Conservation (phyloP, 2,329 filamentous ascomycete species). For the Penicillium paneum region DNA sequence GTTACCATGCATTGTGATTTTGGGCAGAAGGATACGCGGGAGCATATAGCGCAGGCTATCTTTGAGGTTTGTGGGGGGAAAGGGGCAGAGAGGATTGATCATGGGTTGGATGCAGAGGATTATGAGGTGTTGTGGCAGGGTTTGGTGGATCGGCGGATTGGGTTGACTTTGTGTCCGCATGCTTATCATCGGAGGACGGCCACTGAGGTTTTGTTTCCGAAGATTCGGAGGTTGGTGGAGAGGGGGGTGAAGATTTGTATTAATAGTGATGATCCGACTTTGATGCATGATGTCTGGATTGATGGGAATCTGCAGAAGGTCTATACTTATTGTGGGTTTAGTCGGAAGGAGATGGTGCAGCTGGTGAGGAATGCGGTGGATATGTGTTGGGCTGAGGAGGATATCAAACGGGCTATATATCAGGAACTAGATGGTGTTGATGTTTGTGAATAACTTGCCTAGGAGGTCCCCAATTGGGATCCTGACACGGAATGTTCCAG, state of each 20-base stretch:
- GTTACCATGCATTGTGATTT: constrained; percentile 53
- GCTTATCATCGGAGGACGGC: constrained; percentile 42
- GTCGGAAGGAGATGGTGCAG: constrained; percentile 43
- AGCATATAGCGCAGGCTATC: constrained; percentile 42
- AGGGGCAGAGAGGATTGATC: constrained; percentile 41
- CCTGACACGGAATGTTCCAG: too few species aligned
- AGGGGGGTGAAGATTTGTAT: constrained; percentile 48
- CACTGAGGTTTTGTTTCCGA: constrained; percentile 44
- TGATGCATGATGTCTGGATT: constrained; percentile 52
- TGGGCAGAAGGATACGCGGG: constrained; percentile 48
- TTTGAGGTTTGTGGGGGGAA: constrained; percentile 31
- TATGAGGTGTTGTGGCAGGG: constrained; percentile 31
- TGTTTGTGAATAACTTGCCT: neutral
- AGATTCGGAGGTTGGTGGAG: constrained; percentile 45
- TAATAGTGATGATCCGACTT: constrained; percentile 51
- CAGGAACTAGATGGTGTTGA: constrained; percentile 14
- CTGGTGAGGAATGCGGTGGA: constrained; percentile 45
- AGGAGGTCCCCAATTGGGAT: too few species aligned
- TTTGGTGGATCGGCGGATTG: constrained; percentile 34
- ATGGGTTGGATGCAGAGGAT: constrained; percentile 43
- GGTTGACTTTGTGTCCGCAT: constrained; percentile 44
- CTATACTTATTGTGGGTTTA: constrained; percentile 42
- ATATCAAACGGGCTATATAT: constrained; percentile 33
- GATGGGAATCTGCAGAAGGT: constrained; percentile 48
- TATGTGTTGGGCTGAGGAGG: constrained; percentile 47